A percentile compares a stretch with the other conserved stretches of the same genome.
phyloP scores from a whole-genome alignment of 75 land plant species.

The Adiantum capillusveneris region DNA sequence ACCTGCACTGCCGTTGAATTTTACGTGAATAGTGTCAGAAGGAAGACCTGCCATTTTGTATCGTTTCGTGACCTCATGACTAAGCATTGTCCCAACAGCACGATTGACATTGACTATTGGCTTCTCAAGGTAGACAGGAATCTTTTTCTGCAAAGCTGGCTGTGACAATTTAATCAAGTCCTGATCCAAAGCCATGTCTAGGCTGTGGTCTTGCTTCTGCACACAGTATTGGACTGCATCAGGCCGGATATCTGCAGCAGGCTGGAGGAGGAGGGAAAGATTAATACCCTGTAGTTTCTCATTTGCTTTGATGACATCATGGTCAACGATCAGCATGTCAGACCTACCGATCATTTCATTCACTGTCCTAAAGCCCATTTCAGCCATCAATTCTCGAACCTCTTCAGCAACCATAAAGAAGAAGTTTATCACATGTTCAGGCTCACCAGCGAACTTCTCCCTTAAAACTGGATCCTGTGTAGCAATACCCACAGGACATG shows the following conservation, averaged over 20 bases:
- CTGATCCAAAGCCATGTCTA: conserved; percentile 87
- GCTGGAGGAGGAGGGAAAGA: conserved; percentile 71
- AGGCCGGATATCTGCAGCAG: conserved; percentile 93
- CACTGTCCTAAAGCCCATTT: conserved; percentile 70
- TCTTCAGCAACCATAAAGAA: conserved; percentile 99
- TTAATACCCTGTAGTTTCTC: conserved; percentile 89
- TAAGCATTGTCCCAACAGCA: conserved; percentile 98
- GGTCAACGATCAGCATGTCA: conserved; percentile 88
- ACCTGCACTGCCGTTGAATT: conserved; percentile 88
- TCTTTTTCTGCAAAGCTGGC: conserved; percentile 53
- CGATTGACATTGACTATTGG: conserved; percentile 76
- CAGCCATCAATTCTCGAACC: conserved; percentile 81
- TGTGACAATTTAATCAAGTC: conserved; percentile 56
- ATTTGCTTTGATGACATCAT: conserved; percentile 48
- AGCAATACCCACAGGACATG: conserved; percentile 98
- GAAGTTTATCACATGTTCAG: conserved; percentile 94
- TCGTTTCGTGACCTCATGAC: conserved; percentile 95
- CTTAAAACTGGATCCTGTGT: conserved; percentile 97
- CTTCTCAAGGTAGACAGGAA: conserved; percentile 80
- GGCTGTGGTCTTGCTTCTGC: conserved; percentile 88
- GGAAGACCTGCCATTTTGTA: conserved; percentile 72
- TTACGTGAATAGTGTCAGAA: conserved; percentile 74
- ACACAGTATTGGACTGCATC: conserved; percentile 91
- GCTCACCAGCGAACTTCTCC: conserved; percentile 96
- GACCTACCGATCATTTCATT: conserved; percentile 92